Evolutionary conservation across 345 rosid genomes (phyloP), one percentile per base, ranked within the genome.

Genomic region (Fremontodendron californicum): DNA sequence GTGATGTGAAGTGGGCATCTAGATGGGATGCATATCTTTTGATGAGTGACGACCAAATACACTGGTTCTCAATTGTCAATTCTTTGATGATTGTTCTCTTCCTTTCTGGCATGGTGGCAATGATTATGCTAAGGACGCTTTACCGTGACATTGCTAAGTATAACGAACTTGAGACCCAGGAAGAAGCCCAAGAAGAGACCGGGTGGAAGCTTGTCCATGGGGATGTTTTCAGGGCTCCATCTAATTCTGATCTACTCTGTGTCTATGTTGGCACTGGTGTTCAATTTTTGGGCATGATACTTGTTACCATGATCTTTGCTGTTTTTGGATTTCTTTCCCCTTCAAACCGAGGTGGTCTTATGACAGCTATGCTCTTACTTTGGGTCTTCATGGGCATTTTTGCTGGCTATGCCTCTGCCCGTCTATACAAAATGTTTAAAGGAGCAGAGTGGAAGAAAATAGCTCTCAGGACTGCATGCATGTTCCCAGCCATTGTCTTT

Each of bases 11-110:
- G 86, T 89, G 96, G 96, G 96, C 93, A 45, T 91, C 96, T 67
- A 88, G 96, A 78, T 91, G 96, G 96, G 96, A 91, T 87, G 91
- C 96, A 57, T 91, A 91, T 78, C 96, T 91, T 71, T 81, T 91
- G 27, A 91, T 91, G 92, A 89, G 86, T n/a, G 96, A 91, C 49
- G 92, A 91, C 74, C 96, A 91, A 82, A 91, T 91, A 35, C 95
- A 91, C 78, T 91, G 96, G 96, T 91, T 89, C 78, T 91, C 96
- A 33, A 86, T 91, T 3, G 93, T 91, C 79, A 91, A 91, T 75
- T 91, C 93, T 9, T 84, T 91, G 84, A 91, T 91, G 96, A 91
- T 91, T 21, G 96, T 91, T 74, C 93, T 91, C 64, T 91, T 91
- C 85, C 89, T 91, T n/a, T 91, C 96, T 15, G 96, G 96, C 55